Base-by-base conservation (phyloP, 345 rosid species). In the Melaleuca alternifolia region DNA sequence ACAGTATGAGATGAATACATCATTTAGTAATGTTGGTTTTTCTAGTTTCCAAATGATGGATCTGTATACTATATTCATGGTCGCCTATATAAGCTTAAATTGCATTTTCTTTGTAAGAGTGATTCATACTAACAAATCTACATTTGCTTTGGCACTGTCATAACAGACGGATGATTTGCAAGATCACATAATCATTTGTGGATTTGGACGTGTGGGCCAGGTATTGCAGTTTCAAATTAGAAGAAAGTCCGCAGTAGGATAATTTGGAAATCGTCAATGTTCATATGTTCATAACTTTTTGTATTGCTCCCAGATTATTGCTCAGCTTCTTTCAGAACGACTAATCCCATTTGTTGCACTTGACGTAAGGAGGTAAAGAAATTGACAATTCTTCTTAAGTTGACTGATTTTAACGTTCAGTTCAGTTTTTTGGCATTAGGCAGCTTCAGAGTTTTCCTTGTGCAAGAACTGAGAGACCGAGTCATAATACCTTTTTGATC, bases 191-290 rank as follows among this genome's bases (percentile, higher is more conserved):
- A 96, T 97, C 86, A 91, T 97, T 44, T 97, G 99, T 87, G 99
- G 99, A 89, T 97, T 96, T 90, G 98, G 98, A 87, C 98, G 99
- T 85, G 96, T 94, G 89, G 98, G 99, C 84, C 99, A 97, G 98
- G 99, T 97, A 76, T 84, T 86, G 88, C 84, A 46, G 33, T 71
- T 84, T 48, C 14, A 41, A 51, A 50, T 53, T 75, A 46, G 23
- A 85, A 65, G n/a, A 20, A n/a, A 59, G 51, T 57, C 37, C 14
- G 18, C 71, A 59, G 71, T 59, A 24, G 51, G 51, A 48, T 48
- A 18, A 54, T 83, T 83, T 54, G 50, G 84, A 82, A 50, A 82
- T 82, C 11, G 37, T 82, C 84, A 20, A 28, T 83, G 46, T 28
- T 30, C 85, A 83, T 54, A 52, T 52, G n/a, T 83, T 41, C 57